phyloP scores from a whole-genome alignment of 2,329 filamentous ascomycete species.

The Hypomyces perniciosus region DNA sequence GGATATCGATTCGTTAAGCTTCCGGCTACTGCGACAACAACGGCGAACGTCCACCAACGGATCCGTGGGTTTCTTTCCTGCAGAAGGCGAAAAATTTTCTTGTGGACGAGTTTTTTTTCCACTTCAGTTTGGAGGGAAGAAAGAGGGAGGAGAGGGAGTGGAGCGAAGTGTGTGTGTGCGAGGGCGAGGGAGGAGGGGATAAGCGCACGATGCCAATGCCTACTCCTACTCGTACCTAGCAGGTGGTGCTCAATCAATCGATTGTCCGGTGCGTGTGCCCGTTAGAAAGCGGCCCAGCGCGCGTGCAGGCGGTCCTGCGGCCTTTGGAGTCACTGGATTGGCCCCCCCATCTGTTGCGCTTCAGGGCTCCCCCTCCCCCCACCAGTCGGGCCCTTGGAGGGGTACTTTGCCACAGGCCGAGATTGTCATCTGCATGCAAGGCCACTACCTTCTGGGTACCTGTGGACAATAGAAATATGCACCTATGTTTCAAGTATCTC shows the following conservation, averaged over 20 bases:
- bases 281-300: too few relatives aligned
- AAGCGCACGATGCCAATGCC: background rate
- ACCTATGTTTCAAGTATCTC: background rate
- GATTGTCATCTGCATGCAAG: background rate
- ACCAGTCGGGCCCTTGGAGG: constrained; percentile 2
- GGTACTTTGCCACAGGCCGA: background rate
- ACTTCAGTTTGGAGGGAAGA: constrained; percentile 7
- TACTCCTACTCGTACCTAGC: too few relatives aligned
- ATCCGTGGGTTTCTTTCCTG: background rate
- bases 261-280: too few relatives aligned
- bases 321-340: background rate
- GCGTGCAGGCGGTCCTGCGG: too few relatives aligned
- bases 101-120: background rate
- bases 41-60: constrained; percentile 1
- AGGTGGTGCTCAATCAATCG: too few relatives aligned
- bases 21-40: constrained; percentile 3
- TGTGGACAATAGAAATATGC: background rate
- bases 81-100: constrained; percentile 7
- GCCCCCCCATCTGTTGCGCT: background rate
- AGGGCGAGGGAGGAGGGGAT: constrained; percentile 2
- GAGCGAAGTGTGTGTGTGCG: background rate
- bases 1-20: background rate
- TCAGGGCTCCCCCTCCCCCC: background rate
- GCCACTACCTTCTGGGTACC: constrained; percentile 6
- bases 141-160: constrained; percentile 6